These are phyloP conservation scores for Physcomitrellopsis africana DNA, from an alignment of 225 moss, liverwort and hornwort species.

Conservation along the genomic window DNA sequence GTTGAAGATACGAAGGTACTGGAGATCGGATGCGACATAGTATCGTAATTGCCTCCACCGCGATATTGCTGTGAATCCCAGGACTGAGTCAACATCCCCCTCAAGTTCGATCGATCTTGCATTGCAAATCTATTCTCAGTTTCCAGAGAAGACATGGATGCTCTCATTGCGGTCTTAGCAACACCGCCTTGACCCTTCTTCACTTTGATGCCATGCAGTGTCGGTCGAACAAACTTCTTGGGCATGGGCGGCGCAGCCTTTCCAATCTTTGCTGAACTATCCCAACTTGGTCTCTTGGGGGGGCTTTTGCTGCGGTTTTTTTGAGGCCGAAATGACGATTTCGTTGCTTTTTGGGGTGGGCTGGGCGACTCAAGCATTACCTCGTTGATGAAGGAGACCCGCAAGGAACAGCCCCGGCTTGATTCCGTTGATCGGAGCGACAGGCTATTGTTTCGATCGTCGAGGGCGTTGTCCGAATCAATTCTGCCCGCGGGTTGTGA, in stretches of 20 bases:
- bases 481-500: constrained; percentile 45
- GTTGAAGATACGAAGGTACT: constrained; percentile 35
- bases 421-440: too few relatives aligned
- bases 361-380: too few relatives aligned
- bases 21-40: constrained; percentile 51
- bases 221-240: constrained; percentile 55
- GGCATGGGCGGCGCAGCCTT: constrained; percentile 47
- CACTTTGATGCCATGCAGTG: constrained; percentile 63
- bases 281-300: constrained; percentile 46
- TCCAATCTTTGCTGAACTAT: constrained; percentile 60
- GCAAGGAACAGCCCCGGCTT: too few relatives aligned
- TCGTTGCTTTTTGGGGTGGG: too few relatives aligned
- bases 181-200: constrained; percentile 58
- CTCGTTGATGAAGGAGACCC: too few relatives aligned
- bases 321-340: too few relatives aligned
- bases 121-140: constrained; percentile 29
- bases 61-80: constrained; percentile 41
- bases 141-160: constrained; percentile 40
- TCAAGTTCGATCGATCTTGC: constrained; percentile 24
- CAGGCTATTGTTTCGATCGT: too few relatives aligned
- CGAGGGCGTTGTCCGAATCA: neutral
- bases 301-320: constrained; percentile 30
- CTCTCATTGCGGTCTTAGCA: constrained; percentile 40
- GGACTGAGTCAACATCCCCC: constrained; percentile 37
- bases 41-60: constrained; percentile 57